phyloP scores from a whole-genome alignment of 768 basidiomycete species.

The Coprinellus micaceus region DNA sequence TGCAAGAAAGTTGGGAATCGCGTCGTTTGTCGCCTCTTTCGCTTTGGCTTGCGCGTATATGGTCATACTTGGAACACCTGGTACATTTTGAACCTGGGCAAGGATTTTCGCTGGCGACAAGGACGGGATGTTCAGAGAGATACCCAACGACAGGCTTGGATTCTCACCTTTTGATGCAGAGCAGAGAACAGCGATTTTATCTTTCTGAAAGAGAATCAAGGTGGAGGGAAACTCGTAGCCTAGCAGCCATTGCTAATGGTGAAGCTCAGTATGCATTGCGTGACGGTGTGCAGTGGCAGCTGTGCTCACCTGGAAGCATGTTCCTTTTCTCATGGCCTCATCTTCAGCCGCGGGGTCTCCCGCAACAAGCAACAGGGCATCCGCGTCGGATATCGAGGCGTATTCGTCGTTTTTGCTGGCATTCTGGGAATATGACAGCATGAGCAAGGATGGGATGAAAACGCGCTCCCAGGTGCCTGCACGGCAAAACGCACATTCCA shows the following conservation, averaged over 20 bases:
- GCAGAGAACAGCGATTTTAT: conserved; percentile 75
- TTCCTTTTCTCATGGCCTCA: conserved; percentile 86
- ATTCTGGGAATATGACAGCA: conserved; percentile 38
- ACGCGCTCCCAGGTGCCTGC: neutral
- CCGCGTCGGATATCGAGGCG: conserved; percentile 60
- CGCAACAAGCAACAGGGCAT: conserved; percentile 67
- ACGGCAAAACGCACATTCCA: conserved; percentile 51
- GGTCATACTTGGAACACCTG: conserved; percentile 61
- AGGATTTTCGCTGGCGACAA: conserved; percentile 72
- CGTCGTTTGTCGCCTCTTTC: conserved; percentile 74
- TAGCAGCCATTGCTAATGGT: conserved; percentile 83
- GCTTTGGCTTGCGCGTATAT: conserved; percentile 75
- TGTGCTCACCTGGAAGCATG: conserved; percentile 77
- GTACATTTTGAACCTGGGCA: conserved; percentile 64
- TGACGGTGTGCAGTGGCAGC: neutral
- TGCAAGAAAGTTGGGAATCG: conserved; percentile 64
- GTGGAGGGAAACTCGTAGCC: conserved; percentile 98
- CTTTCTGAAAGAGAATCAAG: conserved; percentile 75
- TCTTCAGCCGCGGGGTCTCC: conserved; percentile 84
- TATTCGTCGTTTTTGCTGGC: conserved; percentile 70
- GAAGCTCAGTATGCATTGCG: conserved; percentile 16
- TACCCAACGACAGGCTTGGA: conserved; percentile 1
- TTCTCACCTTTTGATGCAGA: conserved; percentile 81
- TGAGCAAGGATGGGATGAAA: neutral
- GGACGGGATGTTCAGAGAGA: conserved; percentile 7